phyloP scores from a whole-genome alignment of 169 alveolate species.

The Cystoisospora suis region DNA sequence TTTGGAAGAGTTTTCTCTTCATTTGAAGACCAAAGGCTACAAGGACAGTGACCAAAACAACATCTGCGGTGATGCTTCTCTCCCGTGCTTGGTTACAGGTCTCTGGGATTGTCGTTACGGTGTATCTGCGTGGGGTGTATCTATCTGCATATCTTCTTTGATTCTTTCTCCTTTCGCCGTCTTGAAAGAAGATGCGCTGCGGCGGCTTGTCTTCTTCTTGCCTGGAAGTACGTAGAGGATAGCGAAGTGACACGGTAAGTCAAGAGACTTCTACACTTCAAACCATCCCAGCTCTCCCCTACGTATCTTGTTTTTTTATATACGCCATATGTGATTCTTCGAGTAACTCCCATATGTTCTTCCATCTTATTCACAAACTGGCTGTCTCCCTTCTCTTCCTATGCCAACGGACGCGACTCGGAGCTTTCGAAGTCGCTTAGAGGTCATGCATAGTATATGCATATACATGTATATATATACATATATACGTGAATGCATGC shows the following conservation, averaged over 20 bases:
- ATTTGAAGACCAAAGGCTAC: not conserved
- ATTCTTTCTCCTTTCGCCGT: not conserved
- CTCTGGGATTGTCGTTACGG: conserved; percentile 19
- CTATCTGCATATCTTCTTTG: conserved; percentile 20
- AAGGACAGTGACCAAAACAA: not conserved
- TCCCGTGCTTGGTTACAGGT: not conserved
- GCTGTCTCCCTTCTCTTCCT: too few relatives aligned
- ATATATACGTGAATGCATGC: too few relatives aligned
- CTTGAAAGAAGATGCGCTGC: conserved; percentile 8
- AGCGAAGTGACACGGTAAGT: conserved; percentile 1
- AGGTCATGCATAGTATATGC: too few relatives aligned
- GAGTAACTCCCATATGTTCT: too few relatives aligned
- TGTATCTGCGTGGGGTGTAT: conserved; percentile 23
- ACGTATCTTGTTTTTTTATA: too few relatives aligned
- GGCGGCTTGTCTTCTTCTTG: not conserved
- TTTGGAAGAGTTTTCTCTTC: not conserved
- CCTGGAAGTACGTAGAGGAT: conserved; percentile 32
- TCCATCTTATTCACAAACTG: too few relatives aligned
- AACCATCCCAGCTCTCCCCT: too few relatives aligned
- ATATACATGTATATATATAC: too few relatives aligned
- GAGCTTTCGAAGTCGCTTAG: too few relatives aligned
- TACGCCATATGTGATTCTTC: too few relatives aligned
- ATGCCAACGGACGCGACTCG: too few relatives aligned
- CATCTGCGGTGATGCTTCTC: not conserved
- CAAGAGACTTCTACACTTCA: too few relatives aligned